Conservation (phyloP, 169 alveolate genomes). For the Plasmodium gallinaceum region DNA sequence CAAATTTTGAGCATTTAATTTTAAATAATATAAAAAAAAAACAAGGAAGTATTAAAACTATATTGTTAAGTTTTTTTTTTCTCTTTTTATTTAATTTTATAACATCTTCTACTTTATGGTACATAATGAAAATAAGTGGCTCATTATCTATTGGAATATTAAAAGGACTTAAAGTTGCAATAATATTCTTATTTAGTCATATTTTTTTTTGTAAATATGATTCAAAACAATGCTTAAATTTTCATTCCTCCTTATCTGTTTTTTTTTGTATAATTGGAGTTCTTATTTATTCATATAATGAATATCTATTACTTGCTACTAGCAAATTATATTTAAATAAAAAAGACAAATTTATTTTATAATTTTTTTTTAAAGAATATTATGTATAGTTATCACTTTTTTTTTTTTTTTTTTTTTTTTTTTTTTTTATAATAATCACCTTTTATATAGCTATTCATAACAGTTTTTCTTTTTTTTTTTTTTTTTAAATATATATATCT, state of each 20-base stretch:
- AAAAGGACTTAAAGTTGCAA: conserved; percentile 81
- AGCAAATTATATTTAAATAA: neutral
- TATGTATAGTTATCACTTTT: neutral
- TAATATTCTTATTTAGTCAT: conserved; percentile 78
- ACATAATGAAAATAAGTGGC: conserved; percentile 78
- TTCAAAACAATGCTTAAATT: conserved; percentile 79
- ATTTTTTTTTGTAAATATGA: conserved; percentile 82
- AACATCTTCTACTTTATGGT: conserved; percentile 82
- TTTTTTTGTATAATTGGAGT: conserved; percentile 61
- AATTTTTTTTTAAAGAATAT: neutral
- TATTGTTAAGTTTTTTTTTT: conserved; percentile 61
- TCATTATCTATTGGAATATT: conserved; percentile 80
- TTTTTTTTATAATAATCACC: no score
- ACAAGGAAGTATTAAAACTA: conserved; percentile 75
- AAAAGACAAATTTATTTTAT: neutral
- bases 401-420: conserved; percentile 7
- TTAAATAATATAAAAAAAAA: conserved; percentile 57
- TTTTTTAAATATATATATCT: neutral
- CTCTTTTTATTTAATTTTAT: conserved; percentile 76
- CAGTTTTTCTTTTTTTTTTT: neutral
- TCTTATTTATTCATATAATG: conserved; percentile 54
- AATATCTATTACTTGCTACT: conserved; percentile 7
- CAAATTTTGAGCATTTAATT: conserved; percentile 77
- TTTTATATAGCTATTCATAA: conserved; percentile 3
- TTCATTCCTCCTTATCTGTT: conserved; percentile 78